Base-by-base conservation (phyloP, 2,329 filamentous ascomycete species). In the Curvularia hawaiiensis region DNA sequence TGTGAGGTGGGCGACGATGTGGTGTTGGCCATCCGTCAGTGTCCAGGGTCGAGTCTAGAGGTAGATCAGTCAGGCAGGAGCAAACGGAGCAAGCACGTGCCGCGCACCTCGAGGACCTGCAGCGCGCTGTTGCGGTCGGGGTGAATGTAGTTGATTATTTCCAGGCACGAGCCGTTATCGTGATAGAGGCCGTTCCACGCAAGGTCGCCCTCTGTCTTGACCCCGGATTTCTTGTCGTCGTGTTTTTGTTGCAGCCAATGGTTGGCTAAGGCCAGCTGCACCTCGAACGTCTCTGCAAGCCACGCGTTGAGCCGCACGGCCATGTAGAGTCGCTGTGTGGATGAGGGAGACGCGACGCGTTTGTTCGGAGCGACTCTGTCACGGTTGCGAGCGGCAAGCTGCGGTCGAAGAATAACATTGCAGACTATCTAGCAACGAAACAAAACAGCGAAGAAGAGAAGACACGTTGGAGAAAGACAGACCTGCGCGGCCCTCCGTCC, bases 121-220 rank as follows among this genome's bases (percentile, higher is more conserved):
- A 75, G 56, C 38, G 24, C 41, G 39, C 61, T 54, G 35, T 51
- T 38, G 20, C 59, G 54, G 8, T 52, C 52, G 2, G 60, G 30
- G 40, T 54, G 41, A 24, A 55, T 50, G 11, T 62, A 54, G 33
- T 64, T 60, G 43, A 60, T 50, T 12, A 73, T 71, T 50, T 71
- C 71, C 3, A 77, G 51, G 38, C 68, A 70, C 48, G 70, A 75
- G 33, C 73, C 73, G 64, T 75, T 71, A 54, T 76, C 67, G 54
- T 71, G 67, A 54, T 70, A 76, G 7, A 75, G 38, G n/a, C 59
- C 66, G 3, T 47, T 45, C 66, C 67, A 72, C 26, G 50, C 58
- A 5, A 46, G 48, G 20, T 64, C 61, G 11, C 50, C 53, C n/a
- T 58, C 46, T 0, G 52, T 41, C 41, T 31, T 63, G 26, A 53